Evolutionary conservation across 495 filamentous ascomycete genomes (phyloP).

Genomic region (Penicillium fimorum): DNA sequence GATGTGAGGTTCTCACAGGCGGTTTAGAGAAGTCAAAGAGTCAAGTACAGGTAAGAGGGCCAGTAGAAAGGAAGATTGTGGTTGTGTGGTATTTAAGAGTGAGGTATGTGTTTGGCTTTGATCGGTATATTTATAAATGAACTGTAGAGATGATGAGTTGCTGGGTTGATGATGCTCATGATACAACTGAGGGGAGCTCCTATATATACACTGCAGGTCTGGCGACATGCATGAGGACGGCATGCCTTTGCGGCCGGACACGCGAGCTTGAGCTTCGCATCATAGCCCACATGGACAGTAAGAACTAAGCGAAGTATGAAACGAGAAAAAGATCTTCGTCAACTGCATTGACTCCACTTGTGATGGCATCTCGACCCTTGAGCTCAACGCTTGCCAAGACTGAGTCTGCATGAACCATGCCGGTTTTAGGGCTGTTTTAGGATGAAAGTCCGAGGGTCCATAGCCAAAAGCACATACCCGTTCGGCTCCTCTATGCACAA

Average conservation of each 20-base stretch:
- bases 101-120: neutral
- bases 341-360: slow-evolving; percentile 19
- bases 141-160: neutral
- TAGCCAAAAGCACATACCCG: slow-evolving; percentile 22
- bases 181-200: slow-evolving; percentile 14
- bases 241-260: slow-evolving; percentile 22
- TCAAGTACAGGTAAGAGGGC: neutral
- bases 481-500: slow-evolving; percentile 15
- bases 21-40: neutral
- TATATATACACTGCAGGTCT: slow-evolving; percentile 24
- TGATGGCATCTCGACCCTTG: slow-evolving; percentile 24
- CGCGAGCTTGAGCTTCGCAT: slow-evolving; percentile 27
- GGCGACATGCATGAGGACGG: slow-evolving; percentile 17
- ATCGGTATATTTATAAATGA: neutral
- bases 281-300: slow-evolving; percentile 29
- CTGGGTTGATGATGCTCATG: slow-evolving; percentile 10
- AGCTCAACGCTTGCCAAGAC: slow-evolving; percentile 9
- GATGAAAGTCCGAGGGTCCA: slow-evolving; percentile 7
- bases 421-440: slow-evolving; percentile 19
- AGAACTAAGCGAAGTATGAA: slow-evolving; percentile 18
- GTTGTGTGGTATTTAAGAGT: neutral
- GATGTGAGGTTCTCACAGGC: neutral
- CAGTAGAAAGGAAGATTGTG: neutral
- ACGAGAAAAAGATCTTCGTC: slow-evolving; percentile 28
- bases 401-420: slow-evolving; percentile 21